These are phyloP conservation scores for Dendrobium officinale DNA, from an alignment of 106 monocot species.

Conservation along the genomic window DNA sequence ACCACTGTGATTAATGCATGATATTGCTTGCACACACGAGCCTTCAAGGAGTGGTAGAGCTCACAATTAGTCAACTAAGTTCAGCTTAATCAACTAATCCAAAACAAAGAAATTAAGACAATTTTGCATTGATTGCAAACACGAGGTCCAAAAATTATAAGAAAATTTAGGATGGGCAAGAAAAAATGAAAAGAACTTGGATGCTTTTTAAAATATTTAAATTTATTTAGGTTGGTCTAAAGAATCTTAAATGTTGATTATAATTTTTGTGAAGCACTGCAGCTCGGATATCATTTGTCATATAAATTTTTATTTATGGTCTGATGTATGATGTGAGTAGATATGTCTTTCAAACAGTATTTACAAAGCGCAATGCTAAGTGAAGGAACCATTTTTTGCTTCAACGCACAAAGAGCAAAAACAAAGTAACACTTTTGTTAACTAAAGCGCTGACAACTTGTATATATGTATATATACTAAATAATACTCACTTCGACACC, in stretches of 20 bases:
- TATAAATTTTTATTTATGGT: not conserved
- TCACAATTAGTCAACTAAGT: not conserved
- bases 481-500: not conserved
- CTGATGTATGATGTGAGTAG: not conserved
- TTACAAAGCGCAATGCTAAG: not conserved
- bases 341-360: not conserved
- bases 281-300: not conserved
- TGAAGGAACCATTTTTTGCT: not conserved
- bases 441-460: not conserved
- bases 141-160: not conserved
- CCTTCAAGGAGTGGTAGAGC: slow-evolving; percentile 24
- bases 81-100: not conserved
- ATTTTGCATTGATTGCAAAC: not conserved
- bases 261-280: too few relatives aligned
- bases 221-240: not conserved
- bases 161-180: not conserved
- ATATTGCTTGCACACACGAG: slow-evolving; percentile 59
- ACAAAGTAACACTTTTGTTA: not conserved
- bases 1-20: slow-evolving; percentile 56
- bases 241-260: not conserved
- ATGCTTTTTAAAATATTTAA: not conserved
- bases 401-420: not conserved
- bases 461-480: too few relatives aligned
- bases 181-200: not conserved
- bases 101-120: not conserved